These are phyloP conservation scores for Serendipita sp. DNA, from an alignment of 768 basidiomycete species.

Conservation along the genomic window DNA sequence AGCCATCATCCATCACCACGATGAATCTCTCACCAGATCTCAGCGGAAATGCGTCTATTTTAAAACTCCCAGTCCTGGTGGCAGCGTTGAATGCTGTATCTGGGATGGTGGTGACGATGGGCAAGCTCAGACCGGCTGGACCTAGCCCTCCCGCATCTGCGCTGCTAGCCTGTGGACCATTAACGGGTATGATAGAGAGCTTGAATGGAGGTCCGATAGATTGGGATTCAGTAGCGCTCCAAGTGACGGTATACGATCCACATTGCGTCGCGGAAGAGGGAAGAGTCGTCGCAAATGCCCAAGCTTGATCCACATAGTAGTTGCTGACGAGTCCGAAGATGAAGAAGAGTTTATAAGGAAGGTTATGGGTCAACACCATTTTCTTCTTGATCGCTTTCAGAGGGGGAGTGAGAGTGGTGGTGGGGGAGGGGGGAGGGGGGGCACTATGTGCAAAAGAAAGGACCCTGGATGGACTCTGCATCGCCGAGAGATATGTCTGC, in stretches of 20 bases:
- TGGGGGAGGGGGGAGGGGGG: no score
- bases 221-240: background rate
- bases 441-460: no score
- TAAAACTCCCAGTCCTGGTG: background rate
- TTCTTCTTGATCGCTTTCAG: no score
- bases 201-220: background rate
- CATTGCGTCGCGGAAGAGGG: background rate
- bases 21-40: background rate
- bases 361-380: no score
- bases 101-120: background rate
- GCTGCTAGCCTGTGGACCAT: background rate
- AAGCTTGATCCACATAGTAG: background rate
- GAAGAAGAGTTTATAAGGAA: no score
- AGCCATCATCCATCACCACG: slow-evolving; percentile 1
- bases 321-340: no score
- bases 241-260: background rate
- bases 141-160: background rate
- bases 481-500: no score
- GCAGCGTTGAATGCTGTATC: background rate
- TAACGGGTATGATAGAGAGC: background rate
- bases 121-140: background rate
- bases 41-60: background rate
- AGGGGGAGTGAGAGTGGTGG: no score
- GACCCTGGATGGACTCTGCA: no score
- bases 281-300: background rate